Conservation (phyloP, 345 rosid genomes). For the Corymbia maculata region DNA sequence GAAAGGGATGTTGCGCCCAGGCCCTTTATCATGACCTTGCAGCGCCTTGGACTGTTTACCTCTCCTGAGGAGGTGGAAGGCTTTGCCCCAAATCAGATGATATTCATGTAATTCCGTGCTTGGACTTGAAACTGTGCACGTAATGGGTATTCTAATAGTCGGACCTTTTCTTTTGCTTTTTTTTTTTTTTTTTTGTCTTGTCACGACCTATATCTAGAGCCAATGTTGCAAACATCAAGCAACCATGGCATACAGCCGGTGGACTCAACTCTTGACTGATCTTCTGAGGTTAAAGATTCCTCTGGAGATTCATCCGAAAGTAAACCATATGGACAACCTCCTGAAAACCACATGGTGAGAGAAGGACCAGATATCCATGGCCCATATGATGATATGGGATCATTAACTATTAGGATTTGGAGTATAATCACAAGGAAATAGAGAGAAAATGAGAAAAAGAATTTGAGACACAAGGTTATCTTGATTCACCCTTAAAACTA, state of each 20-base stretch:
- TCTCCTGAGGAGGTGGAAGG: not conserved
- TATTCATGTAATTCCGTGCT: not conserved
- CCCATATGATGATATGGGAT: not conserved
- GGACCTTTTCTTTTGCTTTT: not conserved
- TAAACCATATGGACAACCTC: not conserved
- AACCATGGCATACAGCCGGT: not conserved
- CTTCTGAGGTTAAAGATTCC: not conserved
- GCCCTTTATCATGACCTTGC: not conserved
- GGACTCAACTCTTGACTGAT: not conserved
- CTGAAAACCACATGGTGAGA: not conserved
- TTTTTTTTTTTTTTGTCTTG: not conserved
- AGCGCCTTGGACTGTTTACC: not conserved
- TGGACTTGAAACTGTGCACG: not conserved
- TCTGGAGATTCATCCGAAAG: not conserved
- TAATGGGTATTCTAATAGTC: not conserved
- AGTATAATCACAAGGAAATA: no score
- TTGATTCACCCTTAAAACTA: no score
- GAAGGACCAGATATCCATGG: not conserved
- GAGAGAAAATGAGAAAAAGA: no score
- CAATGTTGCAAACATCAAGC: not conserved
- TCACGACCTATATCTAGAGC: not conserved
- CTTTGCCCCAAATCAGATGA: not conserved
- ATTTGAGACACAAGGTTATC: no score
- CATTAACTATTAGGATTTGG: no score
- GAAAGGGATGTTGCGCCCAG: no score